Evolutionary conservation across 208 protist genomes (phyloP), one percentile per base, ranked within the genome.

Genomic region (Leishmania martiniquensis): DNA sequence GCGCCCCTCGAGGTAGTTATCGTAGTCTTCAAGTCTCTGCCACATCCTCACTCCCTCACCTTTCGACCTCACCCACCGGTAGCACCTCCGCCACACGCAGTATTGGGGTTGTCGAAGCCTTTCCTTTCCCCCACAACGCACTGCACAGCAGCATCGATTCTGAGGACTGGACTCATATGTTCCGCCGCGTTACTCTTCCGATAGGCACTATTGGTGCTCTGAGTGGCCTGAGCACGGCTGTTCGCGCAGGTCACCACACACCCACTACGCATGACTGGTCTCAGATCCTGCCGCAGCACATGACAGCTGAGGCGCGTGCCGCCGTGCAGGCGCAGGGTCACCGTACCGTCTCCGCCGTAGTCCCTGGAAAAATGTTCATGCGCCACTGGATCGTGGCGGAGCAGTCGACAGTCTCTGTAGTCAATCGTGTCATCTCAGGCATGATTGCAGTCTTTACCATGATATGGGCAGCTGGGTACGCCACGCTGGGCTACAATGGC

Each of bases 361-460:
- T 97, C 22, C 95, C 95, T 25, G 95, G 95, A 52, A 91, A 98
- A 83, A 81, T 98, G 86, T 98, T 98, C 65, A 98, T 98, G 93
- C 93, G 93, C 45, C 93, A 98, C 82, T 98, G 93, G 92, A 95
- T 96, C 68, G 86, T 87, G 2, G 91, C 91, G 34, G 93, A 98
- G 83, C 95, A 98, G 81, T 96, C 93, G 0, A 95, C 95, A 17
- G 81, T 95, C 17, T 97, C 93, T 20, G 92, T 97, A 20, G 87
- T 94, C 45, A 92, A 98, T 77, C 95, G 95, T 72, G 93, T 95
- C 44, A 85, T 98, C 15, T 93, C 91, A 0, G 92, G 93, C 37
- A 94, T 95, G 63, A 88, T 98, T 69, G 83, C 85, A 34, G 87
- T 97, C n/a, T 93, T 87, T 76, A 81, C 87, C 12, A 95, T 97